A percentile compares a stretch with the other conserved stretches of the same genome.
Conservation (phyloP, 768 basidiomycete genomes). For the Tylopilus plumbeoviolaceoides region DNA sequence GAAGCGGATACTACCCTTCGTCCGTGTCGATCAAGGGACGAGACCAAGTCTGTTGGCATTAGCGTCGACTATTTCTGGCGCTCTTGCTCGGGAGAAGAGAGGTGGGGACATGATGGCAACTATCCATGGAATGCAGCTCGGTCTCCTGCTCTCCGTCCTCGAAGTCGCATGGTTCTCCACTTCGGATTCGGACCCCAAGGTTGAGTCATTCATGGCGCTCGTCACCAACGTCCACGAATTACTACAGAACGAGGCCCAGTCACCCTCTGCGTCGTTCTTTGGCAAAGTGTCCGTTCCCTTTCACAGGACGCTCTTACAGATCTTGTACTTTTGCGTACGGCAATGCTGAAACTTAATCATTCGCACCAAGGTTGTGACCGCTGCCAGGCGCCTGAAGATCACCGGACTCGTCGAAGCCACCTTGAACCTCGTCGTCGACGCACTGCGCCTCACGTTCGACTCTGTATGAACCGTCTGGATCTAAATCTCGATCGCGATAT, state of each 20-base stretch:
- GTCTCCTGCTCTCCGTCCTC: slow-evolving; percentile 70
- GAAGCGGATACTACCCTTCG: slow-evolving; percentile 56
- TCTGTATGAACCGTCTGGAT: slow-evolving; percentile 55
- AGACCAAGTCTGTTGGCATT: slow-evolving; percentile 53
- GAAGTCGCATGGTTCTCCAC: slow-evolving; percentile 76
- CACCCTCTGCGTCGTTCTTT: slow-evolving; percentile 70
- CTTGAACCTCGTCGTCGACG: slow-evolving; percentile 65
- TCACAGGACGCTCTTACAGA: slow-evolving; percentile 76
- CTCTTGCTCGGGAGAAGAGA: slow-evolving; percentile 64
- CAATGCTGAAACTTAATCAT: slow-evolving; percentile 52
- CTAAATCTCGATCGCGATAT: slow-evolving; percentile 75
- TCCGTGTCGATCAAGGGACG: slow-evolving; percentile 56
- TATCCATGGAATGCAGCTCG: slow-evolving; percentile 72
- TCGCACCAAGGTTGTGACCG: slow-evolving; percentile 48
- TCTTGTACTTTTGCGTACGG: slow-evolving; percentile 72
- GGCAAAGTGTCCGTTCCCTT: slow-evolving; percentile 61
- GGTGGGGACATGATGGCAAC: slow-evolving; percentile 81
- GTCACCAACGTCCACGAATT: slow-evolving; percentile 59
- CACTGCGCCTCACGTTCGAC: slow-evolving; percentile 59
- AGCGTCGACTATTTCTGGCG: slow-evolving; percentile 60
- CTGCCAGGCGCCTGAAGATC: slow-evolving; percentile 60
- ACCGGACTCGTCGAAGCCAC: slow-evolving; percentile 57
- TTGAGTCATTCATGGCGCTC: slow-evolving; percentile 58
- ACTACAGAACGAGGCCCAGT: slow-evolving; percentile 68
- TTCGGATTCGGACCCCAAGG: slow-evolving; percentile 49